Evolutionary conservation across 768 basidiomycete species (phyloP), one percentile per base, ranked within the genome.

Genomic region (Boletus vinaceobasis): DNA sequence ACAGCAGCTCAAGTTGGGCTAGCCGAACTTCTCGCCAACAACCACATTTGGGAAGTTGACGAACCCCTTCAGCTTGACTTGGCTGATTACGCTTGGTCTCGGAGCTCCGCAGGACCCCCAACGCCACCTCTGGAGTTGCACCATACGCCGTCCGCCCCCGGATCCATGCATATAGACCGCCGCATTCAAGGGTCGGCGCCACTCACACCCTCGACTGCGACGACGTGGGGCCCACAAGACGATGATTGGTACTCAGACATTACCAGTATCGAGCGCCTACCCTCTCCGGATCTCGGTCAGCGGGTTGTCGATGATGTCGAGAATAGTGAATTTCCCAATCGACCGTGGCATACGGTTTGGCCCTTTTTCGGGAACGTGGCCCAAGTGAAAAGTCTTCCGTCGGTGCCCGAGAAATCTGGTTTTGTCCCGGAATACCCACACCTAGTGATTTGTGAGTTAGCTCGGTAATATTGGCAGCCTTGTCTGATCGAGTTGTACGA

Each of bases 81-180:
- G 29, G 82, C 82, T 40, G 87, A 89, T 59, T 90, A 79, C 62
- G 64, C 77, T 9, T 90, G 87, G 84, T 87, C 87, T 9, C 75
- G 82, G 26, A 84, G 86, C 8, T 88, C 88, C 7, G 68, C 70
- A 3, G 88, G 88, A n/a, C 88, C 88, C 21, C 72, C 71, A 32
- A 77, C 77, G 46, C 68, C 70, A 48, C 75, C 76, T 42, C 66
- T 72, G 13, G 65, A 74, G 32, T 78, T 78, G 3, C 67, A 73
- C 11, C 48, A 69, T 7, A 73, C 75, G 10, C 74, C 69, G 57
- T 70, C 70, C 55, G 71, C 71, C 39, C 64, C 76, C 36, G 75
- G 74, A 23, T 88, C 86, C 11, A 70, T 87, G 14, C 82, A 85
- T 63, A 60, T 87, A 32, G 82, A 79, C 21, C 60, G 77, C 48